These are phyloP conservation scores for Rhodotorula toruloides DNA, from an alignment of 768 basidiomycete genomes.

Conservation along the genomic window DNA sequence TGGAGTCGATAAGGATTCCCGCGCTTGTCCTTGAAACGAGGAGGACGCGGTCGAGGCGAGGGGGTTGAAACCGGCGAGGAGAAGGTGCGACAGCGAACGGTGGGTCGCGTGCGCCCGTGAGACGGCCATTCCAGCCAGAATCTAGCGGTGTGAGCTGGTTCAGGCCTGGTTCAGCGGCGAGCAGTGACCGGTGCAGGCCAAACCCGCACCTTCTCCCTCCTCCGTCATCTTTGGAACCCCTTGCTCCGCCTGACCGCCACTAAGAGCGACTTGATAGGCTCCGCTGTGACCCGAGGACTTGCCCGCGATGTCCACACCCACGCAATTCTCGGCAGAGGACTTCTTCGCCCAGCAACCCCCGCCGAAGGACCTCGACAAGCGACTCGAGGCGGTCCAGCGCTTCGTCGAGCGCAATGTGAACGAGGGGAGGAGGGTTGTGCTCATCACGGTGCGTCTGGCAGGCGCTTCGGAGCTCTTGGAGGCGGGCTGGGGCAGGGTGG, in stretches of 20 bases:
- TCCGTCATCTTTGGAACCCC: too few species aligned
- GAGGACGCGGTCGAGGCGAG: background rate
- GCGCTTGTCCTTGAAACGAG: background rate
- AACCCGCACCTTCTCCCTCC: too few species aligned
- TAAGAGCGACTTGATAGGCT: too few species aligned
- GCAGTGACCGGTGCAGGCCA: background rate
- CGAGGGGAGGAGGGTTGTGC: constrained; percentile 69
- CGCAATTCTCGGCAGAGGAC: constrained; percentile 51
- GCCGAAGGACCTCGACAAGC: constrained; percentile 66
- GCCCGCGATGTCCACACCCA: background rate
- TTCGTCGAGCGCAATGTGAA: constrained; percentile 68
- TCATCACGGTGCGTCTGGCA: constrained; percentile 72
- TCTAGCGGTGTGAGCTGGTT: too few species aligned
- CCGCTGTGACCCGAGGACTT: too few species aligned
- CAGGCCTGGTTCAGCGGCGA: background rate
- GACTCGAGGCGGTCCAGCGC: constrained; percentile 59
- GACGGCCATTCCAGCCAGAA: constrained; percentile 3
- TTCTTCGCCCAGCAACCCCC: constrained; percentile 86
- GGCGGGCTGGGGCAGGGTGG: background rate
- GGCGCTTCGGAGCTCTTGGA: background rate
- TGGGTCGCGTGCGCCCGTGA: background rate
- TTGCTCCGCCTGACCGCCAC: too few species aligned
- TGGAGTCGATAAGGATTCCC: constrained; percentile 17
- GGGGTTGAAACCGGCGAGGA: constrained; percentile 34
- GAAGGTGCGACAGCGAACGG: constrained; percentile 25